Evolutionary conservation across 768 basidiomycete species (phyloP).

Genomic region (Mycena belliarum): DNA sequence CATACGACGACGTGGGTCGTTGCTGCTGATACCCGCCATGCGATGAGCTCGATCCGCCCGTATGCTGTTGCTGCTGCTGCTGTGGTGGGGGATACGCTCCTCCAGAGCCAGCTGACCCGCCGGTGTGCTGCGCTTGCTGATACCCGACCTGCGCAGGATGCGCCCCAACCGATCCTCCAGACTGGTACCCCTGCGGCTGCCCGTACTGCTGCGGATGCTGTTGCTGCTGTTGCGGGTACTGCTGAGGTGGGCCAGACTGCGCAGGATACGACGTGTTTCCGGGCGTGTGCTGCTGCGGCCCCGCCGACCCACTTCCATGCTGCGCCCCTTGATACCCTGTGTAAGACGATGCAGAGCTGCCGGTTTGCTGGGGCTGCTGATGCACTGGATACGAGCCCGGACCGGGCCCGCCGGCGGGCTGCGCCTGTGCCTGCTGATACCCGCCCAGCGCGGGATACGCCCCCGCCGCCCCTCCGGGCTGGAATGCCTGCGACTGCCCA

Average conservation of each 20-base stretch:
- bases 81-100: not conserved
- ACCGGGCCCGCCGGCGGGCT: no score
- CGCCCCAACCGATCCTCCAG: not conserved
- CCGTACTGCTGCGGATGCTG: not conserved
- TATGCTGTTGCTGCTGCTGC: constrained; percentile 21
- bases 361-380: no score
- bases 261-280: no score
- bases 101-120: constrained; percentile 5
- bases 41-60: not conserved
- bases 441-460: no score
- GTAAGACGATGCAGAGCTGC: no score
- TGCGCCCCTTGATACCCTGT: no score
- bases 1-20: not conserved
- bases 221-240: no score
- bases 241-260: no score
- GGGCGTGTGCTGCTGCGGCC: no score
- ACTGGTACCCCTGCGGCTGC: constrained; percentile 5
- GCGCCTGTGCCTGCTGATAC: no score
- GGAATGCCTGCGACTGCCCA: not conserved
- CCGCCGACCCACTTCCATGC: no score
- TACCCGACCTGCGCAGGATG: not conserved
- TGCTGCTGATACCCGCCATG: not conserved
- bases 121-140: constrained; percentile 12
- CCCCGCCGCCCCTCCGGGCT: constrained; percentile 6
- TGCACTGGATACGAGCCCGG: no score